phyloP scores from a whole-genome alignment of 352 stramenopile genomes.

The Phytophthora vignae region DNA sequence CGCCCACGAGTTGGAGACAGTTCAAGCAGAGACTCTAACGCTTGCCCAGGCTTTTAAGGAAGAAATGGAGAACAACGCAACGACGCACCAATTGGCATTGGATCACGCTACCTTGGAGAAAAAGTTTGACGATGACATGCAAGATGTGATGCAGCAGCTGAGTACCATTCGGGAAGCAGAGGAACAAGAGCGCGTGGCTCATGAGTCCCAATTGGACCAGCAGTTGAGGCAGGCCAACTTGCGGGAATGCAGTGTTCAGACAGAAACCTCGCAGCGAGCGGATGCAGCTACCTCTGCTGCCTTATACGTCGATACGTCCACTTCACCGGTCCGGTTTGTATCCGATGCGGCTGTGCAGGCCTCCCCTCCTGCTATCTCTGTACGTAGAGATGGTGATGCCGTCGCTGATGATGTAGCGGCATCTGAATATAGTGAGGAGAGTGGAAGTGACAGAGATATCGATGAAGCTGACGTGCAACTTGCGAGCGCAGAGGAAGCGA shows the following conservation, averaged over 20 bases:
- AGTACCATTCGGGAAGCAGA: slow-evolving; percentile 47
- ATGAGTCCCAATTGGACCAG: slow-evolving; percentile 19
- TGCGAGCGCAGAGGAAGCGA: neutral
- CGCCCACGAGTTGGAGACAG: slow-evolving; percentile 55
- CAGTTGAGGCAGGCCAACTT: slow-evolving; percentile 40
- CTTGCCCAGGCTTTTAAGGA: slow-evolving; percentile 73
- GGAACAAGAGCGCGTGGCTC: slow-evolving; percentile 23
- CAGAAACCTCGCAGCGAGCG: slow-evolving; percentile 32
- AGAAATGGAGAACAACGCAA: slow-evolving; percentile 61
- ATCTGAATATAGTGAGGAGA: slow-evolving; percentile 2
- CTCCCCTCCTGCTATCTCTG: neutral
- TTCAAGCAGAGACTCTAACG: slow-evolving; percentile 57
- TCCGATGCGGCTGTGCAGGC: slow-evolving; percentile 44
- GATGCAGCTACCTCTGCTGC: slow-evolving; percentile 56
- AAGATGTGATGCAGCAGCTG: slow-evolving; percentile 50
- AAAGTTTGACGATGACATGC: slow-evolving; percentile 62
- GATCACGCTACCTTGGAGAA: slow-evolving; percentile 57
- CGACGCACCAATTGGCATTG: slow-evolving; percentile 54
- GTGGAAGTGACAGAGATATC: neutral
- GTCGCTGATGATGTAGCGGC: slow-evolving; percentile 9
- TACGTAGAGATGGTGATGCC: neutral
- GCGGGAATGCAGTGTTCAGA: slow-evolving; percentile 63
- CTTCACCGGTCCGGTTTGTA: slow-evolving; percentile 30
- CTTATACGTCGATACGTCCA: slow-evolving; percentile 45
- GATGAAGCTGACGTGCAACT: neutral